These are phyloP conservation scores for Leptographium procerum DNA, from an alignment of 2,329 filamentous ascomycete species.

Conservation along the genomic window DNA sequence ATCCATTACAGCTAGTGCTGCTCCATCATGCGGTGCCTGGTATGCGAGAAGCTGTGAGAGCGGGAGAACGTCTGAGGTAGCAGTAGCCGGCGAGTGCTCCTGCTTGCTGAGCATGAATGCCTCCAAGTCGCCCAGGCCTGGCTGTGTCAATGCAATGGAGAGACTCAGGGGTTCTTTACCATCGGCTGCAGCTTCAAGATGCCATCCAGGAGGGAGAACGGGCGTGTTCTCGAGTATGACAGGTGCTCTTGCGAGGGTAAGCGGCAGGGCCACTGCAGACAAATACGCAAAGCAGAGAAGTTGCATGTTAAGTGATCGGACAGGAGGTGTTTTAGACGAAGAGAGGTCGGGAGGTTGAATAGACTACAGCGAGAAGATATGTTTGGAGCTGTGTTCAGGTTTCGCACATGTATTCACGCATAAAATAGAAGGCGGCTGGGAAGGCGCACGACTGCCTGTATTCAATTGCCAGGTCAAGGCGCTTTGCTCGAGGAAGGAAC, in stretches of 20 bases:
- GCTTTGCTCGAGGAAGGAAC: too few relatives aligned
- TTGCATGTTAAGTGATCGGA: background rate
- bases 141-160: conserved; percentile 8
- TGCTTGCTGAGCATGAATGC: background rate
- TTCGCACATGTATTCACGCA: too few relatives aligned
- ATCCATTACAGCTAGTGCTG: conserved; percentile 18
- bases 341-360: background rate
- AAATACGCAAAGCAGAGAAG: background rate
- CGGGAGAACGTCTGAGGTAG: background rate
- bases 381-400: too few relatives aligned
- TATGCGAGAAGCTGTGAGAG: background rate
- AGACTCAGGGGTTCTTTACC: background rate
- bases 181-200: background rate
- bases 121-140: conserved; percentile 2
- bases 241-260: background rate
- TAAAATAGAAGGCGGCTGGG: too few relatives aligned
- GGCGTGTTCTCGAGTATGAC: background rate
- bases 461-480: too few relatives aligned
- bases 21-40: background rate
- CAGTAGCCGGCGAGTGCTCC: background rate
- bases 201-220: conserved; percentile 3
- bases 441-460: too few relatives aligned
- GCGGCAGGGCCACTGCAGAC: background rate
- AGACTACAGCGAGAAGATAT: too few relatives aligned
- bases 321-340: too few relatives aligned